A percentile compares a stretch with the other conserved stretches of the same genome.
These are phyloP conservation scores for Ogataea salicorniae DNA, from an alignment of 805 yeast genomes.

Conservation along the genomic window DNA sequence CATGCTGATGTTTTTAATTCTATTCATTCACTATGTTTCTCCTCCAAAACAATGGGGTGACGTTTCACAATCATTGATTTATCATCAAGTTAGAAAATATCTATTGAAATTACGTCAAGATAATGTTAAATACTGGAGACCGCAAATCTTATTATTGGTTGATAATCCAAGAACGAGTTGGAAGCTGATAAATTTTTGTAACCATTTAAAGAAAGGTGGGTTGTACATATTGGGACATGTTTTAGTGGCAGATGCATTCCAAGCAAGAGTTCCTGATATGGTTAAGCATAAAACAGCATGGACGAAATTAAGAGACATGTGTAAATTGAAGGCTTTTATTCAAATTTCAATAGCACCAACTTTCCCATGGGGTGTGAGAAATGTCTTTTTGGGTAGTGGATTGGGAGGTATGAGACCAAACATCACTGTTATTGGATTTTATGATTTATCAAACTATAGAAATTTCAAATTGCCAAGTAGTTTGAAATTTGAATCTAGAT, in stretches of 20 bases:
- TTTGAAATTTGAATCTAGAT: constrained; percentile 23
- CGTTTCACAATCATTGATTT: constrained; percentile 89
- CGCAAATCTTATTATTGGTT: constrained; percentile 81
- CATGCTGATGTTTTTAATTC: constrained; percentile 58
- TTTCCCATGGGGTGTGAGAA: constrained; percentile 92
- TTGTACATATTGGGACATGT: constrained; percentile 91
- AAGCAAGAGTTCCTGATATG: constrained; percentile 61
- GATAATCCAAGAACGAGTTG: constrained; percentile 91
- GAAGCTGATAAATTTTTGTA: constrained; percentile 89
- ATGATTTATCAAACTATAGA: constrained; percentile 44
- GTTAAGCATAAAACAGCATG: constrained; percentile 74
- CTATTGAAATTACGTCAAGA: constrained; percentile 77
- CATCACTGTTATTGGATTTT: constrained; percentile 87
- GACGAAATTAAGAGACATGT: constrained; percentile 73
- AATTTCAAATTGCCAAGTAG: constrained; percentile 14
- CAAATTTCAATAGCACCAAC: constrained; percentile 86
- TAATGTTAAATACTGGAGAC: constrained; percentile 97
- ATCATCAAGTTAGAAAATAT: constrained; percentile 95
- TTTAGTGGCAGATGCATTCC: constrained; percentile 58
- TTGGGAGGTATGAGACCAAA: constrained; percentile 99
- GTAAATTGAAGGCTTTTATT: constrained; percentile 85
- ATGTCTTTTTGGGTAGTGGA: constrained; percentile 88
- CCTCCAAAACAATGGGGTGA: constrained; percentile 99
- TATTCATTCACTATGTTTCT: constrained; percentile 80
- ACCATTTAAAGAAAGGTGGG: constrained; percentile 93